Percentiles rank a stretch among this genome's conserved stretches.
These are phyloP conservation scores for Hanseniaspora jakobsenii DNA, from an alignment of 805 yeast species.

Conservation along the genomic window DNA sequence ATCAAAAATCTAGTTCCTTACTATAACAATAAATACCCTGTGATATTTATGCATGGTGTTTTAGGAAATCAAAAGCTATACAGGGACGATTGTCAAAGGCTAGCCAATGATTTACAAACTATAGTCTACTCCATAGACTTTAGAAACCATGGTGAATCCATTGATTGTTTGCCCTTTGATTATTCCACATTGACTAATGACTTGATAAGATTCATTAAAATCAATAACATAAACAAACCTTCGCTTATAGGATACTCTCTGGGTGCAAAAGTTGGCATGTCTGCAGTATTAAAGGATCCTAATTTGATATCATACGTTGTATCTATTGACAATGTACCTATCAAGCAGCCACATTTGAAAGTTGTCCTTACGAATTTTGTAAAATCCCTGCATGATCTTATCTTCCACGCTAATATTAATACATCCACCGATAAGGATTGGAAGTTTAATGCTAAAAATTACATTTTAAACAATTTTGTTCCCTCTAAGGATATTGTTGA, in stretches of 20 bases:
- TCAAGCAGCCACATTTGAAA: slow-evolving; percentile 22
- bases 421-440: neutral
- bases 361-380: slow-evolving; percentile 16
- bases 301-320: slow-evolving; percentile 35
- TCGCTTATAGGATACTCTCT: slow-evolving; percentile 43
- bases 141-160: slow-evolving; percentile 45
- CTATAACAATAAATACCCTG: slow-evolving; percentile 25
- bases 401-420: slow-evolving; percentile 15
- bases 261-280: slow-evolving; percentile 50
- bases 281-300: slow-evolving; percentile 28
- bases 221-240: slow-evolving; percentile 22
- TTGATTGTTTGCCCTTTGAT: slow-evolving; percentile 34
- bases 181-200: slow-evolving; percentile 37
- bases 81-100: slow-evolving; percentile 29
- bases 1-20: slow-evolving; percentile 18
- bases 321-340: slow-evolving; percentile 19
- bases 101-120: slow-evolving; percentile 27
- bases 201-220: slow-evolving; percentile 27
- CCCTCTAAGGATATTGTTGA: neutral
- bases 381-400: slow-evolving; percentile 4
- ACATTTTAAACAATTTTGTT: neutral
- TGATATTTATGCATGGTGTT: slow-evolving; percentile 42
- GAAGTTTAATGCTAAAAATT: neutral
- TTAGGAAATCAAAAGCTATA: slow-evolving; percentile 30
- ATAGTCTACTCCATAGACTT: slow-evolving; percentile 38